phyloP scores from a whole-genome alignment of 345 rosid genomes.

The Eucalyptus cloeziana region DNA sequence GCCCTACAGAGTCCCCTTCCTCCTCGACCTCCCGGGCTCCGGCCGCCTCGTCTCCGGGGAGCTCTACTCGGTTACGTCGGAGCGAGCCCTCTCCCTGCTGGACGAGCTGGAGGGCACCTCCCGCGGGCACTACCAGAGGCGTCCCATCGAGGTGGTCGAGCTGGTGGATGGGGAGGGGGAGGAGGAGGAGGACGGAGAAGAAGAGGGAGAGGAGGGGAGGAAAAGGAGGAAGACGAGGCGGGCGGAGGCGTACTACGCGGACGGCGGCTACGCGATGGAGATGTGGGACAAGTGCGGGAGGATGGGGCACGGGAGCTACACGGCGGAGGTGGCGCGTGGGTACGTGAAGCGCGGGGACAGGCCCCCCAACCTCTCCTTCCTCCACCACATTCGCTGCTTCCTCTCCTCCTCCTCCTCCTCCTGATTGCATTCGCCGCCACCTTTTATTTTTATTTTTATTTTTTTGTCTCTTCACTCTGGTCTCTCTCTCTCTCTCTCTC shows the following conservation, averaged over 20 bases:
- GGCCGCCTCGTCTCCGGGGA: conserved; percentile 61
- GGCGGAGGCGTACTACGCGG: conserved; percentile 63
- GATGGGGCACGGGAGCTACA: conserved; percentile 30
- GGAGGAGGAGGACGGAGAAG: background rate
- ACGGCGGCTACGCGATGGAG: conserved; percentile 43
- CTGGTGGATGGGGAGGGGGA: background rate
- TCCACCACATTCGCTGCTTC: conserved; percentile 60
- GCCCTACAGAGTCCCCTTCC: conserved; percentile 79
- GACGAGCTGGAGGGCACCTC: conserved; percentile 74
- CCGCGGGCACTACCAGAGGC: conserved; percentile 46
- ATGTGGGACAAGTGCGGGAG: conserved; percentile 45
- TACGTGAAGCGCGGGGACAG: conserved; percentile 60
- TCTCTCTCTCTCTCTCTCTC: too few relatives aligned
- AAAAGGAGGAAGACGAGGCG: background rate
- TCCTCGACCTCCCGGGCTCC: conserved; percentile 54
- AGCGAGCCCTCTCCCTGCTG: conserved; percentile 34
- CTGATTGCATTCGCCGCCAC: conserved; percentile 4
- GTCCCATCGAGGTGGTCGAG: conserved; percentile 16
- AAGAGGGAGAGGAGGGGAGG: background rate
- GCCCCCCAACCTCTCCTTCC: conserved; percentile 48
- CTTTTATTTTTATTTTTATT: too few relatives aligned
- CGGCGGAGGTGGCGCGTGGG: conserved; percentile 59
- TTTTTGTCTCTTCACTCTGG: background rate
- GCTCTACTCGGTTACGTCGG: conserved; percentile 52
- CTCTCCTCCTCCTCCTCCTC: conserved; percentile 9